A percentile compares a stretch with the other conserved stretches of the same genome.
phyloP scores from a whole-genome alignment of 1,139 yeast species.

The Geotrichum histeridarum region DNA sequence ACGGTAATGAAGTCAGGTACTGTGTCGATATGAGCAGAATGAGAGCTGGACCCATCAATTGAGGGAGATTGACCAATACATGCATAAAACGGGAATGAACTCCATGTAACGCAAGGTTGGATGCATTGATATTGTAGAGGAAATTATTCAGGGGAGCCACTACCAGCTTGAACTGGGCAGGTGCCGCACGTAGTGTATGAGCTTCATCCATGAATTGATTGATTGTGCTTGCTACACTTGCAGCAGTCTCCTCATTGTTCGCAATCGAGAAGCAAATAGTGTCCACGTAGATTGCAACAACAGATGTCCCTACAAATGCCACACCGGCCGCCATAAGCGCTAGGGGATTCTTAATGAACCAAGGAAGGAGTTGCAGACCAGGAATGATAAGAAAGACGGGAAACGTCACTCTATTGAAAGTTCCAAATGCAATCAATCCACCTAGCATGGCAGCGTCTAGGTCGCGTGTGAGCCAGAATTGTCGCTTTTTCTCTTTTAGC shows the following conservation, averaged over 20 bases:
- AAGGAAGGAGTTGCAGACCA: constrained; percentile 25
- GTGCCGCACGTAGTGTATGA: background rate
- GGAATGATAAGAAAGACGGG: constrained; percentile 71
- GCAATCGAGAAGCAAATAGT: constrained; percentile 38
- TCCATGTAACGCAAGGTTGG: constrained; percentile 73
- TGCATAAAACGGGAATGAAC: constrained; percentile 77
- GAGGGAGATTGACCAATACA: constrained; percentile 67
- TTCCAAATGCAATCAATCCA: constrained; percentile 54
- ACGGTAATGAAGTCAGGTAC: constrained; percentile 34
- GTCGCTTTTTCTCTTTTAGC: constrained; percentile 27
- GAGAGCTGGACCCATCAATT: constrained; percentile 71
- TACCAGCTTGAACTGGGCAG: constrained; percentile 36
- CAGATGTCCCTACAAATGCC: constrained; percentile 35
- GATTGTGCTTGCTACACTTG: constrained; percentile 1
- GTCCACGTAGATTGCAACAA: constrained; percentile 50
- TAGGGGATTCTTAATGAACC: constrained; percentile 28
- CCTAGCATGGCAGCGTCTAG: constrained; percentile 47
- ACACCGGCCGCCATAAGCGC: constrained; percentile 29
- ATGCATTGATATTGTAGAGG: constrained; percentile 55
- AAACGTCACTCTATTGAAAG: constrained; percentile 82
- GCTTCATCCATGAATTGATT: constrained; percentile 11
- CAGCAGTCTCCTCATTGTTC: background rate
- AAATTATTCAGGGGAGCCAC: constrained; percentile 76
- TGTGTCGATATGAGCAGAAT: constrained; percentile 37
- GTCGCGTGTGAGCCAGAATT: constrained; percentile 29